A percentile compares a stretch with the other conserved stretches of the same genome.
Evolutionary conservation across 106 monocot species (phyloP).

Genomic region (Apostasia shenzhenica): DNA sequence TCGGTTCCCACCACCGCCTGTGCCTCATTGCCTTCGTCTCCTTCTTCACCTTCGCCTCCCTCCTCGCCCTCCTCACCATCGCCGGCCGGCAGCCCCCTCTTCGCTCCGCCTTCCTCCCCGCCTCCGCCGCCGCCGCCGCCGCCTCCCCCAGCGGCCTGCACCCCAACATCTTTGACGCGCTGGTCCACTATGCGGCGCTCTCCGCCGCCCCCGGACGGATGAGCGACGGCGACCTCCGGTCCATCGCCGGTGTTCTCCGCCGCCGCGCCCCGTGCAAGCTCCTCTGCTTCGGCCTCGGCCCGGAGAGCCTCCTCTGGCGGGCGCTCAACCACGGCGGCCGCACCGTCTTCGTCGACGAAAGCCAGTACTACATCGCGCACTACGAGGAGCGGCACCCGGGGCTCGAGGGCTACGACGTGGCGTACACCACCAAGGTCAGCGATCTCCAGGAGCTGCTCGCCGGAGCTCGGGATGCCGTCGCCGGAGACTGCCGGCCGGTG

Average conservation of each 20-base stretch:
- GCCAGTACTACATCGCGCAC: constrained; percentile 49
- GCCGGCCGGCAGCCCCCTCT: constrained; percentile 14
- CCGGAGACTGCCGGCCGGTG: constrained; percentile 61
- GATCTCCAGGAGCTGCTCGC: constrained; percentile 44
- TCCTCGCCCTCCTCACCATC: no score
- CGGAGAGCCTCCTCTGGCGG: constrained; percentile 71
- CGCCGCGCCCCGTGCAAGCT: constrained; percentile 68
- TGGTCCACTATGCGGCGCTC: constrained; percentile 53
- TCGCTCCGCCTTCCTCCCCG: background rate
- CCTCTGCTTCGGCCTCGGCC: constrained; percentile 72
- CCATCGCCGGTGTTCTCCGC: constrained; percentile 41
- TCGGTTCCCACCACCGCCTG: constrained; percentile 23
- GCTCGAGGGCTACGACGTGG: constrained; percentile 74
- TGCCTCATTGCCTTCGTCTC: constrained; percentile 37
- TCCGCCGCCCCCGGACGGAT: constrained; percentile 35
- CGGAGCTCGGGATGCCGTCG: constrained; percentile 18
- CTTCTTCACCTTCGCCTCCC: constrained; percentile 23
- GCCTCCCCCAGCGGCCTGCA: background rate
- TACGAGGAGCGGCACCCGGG: constrained; percentile 51
- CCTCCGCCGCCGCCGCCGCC: background rate
- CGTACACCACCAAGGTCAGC: constrained; percentile 50
- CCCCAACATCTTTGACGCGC: constrained; percentile 30
- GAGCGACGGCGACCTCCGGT: constrained; percentile 50
- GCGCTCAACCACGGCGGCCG: constrained; percentile 78
- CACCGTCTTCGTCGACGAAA: constrained; percentile 83